Evolutionary conservation across 345 rosid species (phyloP), one percentile per base, ranked within the genome.

Genomic region (Salix viminalis): DNA sequence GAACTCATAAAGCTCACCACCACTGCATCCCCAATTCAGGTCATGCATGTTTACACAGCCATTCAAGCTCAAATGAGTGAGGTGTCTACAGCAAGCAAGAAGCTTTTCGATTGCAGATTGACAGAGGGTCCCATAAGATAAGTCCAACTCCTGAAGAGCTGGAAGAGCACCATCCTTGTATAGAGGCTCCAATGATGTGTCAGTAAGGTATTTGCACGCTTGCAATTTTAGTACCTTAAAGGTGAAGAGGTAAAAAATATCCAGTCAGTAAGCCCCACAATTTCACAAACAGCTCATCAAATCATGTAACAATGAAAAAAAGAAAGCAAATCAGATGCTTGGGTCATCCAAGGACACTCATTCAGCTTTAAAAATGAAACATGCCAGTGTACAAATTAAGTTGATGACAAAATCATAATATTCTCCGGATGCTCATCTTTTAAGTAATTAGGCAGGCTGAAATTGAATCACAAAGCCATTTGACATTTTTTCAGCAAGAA

Each of bases 31-130:
- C 99, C 98, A 96, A 80, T 92, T 89, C 66, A 96, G 91, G 87
- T 96, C 97, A 80, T 94, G 98, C 97, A 96, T 89, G 80, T 94
- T 96, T 60, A 81, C 85, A 79, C 97, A 96, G 75, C 97, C 99
- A 70, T 91, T 94, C 89, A 96, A 89, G 87, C 98, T 93, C 86
- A 94, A 78, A 76, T 92, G 99, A 70, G 97, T 96, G 76, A 96
- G 90, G 79, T 91, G 95, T 14, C 94, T 92, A 85, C 98, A 93
- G 82, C 82, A 89, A 32, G 95, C 89, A 86, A 96, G 98, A 81
- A 96, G 94, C 85, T 94, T 94, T 87, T 92, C 98, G 73, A 96
- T 92, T 72, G 99, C 97, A 52, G 94, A 89, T 83, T 90, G 97
- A 79, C 95, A 88, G 26, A 96, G 90, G 73, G 98, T 86, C 73